These are phyloP conservation scores for Peronosclerospora sorghi DNA, from an alignment of 352 stramenopile genomes.

Conservation along the genomic window DNA sequence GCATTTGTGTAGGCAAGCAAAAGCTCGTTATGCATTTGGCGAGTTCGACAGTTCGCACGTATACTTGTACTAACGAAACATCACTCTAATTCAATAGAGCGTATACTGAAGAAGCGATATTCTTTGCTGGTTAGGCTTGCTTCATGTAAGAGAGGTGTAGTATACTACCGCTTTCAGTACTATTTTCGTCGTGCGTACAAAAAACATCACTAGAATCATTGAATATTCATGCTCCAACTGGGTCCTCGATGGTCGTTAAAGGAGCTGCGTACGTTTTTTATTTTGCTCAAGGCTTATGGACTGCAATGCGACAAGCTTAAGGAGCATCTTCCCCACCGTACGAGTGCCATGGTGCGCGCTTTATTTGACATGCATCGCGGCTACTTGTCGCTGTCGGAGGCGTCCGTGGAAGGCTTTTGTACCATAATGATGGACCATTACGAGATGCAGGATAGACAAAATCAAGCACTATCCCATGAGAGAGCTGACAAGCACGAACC, in stretches of 20 bases:
- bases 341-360: constrained; percentile 44
- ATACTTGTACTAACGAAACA: too few species aligned
- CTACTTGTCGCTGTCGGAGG: constrained; percentile 55
- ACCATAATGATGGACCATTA: constrained; percentile 64
- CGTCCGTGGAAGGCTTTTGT: constrained; percentile 60
- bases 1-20: too few species aligned
- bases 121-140: too few species aligned
- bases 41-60: too few species aligned
- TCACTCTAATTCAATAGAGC: too few species aligned
- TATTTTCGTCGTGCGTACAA: too few species aligned
- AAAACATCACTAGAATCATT: background rate
- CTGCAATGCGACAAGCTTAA: constrained; percentile 39
- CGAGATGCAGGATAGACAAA: constrained; percentile 21
- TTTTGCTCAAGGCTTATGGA: constrained; percentile 42
- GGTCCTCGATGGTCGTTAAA: constrained; percentile 45
- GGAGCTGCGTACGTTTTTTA: constrained; percentile 63
- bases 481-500: constrained; percentile 4
- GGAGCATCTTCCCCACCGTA: constrained; percentile 36
- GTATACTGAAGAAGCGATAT: too few species aligned
- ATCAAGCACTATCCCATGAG: background rate
- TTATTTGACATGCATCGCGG: constrained; percentile 57
- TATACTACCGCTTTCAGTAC: too few species aligned
- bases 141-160: too few species aligned
- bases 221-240: constrained; percentile 8
- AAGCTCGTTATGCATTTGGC: too few species aligned